Percentiles rank a stretch among this genome's conserved stretches.
These are phyloP conservation scores for Setaria viridis DNA, from an alignment of 202 grass and related monocot genomes.

Conservation along the genomic window DNA sequence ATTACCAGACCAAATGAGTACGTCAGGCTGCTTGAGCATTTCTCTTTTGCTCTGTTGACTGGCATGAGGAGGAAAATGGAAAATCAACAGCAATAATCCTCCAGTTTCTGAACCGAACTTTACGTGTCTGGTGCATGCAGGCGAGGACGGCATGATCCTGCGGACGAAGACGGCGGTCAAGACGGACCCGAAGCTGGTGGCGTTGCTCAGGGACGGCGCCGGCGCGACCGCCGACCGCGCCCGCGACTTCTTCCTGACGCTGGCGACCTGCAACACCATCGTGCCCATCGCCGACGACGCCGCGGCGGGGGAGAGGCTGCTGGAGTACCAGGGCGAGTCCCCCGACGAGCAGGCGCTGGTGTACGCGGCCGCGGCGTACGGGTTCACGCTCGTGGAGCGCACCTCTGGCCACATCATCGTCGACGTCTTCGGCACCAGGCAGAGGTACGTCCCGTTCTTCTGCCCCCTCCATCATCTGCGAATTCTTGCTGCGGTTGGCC, in stretches of 20 bases:
- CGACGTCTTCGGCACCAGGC: slow-evolving; percentile 71
- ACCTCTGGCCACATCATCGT: slow-evolving; percentile 85
- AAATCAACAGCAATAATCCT: neutral
- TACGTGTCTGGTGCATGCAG: slow-evolving; percentile 11
- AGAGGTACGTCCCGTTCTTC: slow-evolving; percentile 55
- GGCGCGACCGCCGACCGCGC: slow-evolving; percentile 52
- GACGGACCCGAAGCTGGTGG: slow-evolving; percentile 64
- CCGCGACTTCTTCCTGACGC: slow-evolving; percentile 73
- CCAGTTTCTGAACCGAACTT: neutral
- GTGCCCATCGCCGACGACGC: slow-evolving; percentile 59
- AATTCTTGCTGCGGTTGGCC: neutral
- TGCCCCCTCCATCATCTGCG: neutral
- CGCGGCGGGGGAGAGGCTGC: neutral
- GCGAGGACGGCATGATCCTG: slow-evolving; percentile 38
- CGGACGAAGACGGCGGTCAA: slow-evolving; percentile 58
- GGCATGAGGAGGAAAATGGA: neutral
- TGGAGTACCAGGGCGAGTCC: slow-evolving; percentile 96
- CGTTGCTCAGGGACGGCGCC: slow-evolving; percentile 48
- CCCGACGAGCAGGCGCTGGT: slow-evolving; percentile 93
- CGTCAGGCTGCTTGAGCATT: neutral
- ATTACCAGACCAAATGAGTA: slow-evolving; percentile 3
- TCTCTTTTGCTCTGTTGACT: neutral
- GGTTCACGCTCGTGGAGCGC: slow-evolving; percentile 75
- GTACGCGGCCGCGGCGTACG: slow-evolving; percentile 86
- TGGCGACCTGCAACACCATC: slow-evolving; percentile 86